Percentiles rank a stretch among this genome's conserved stretches.
phyloP scores from a whole-genome alignment of 1,284 basidiomycete genomes.

The Stereum hirsutum region DNA sequence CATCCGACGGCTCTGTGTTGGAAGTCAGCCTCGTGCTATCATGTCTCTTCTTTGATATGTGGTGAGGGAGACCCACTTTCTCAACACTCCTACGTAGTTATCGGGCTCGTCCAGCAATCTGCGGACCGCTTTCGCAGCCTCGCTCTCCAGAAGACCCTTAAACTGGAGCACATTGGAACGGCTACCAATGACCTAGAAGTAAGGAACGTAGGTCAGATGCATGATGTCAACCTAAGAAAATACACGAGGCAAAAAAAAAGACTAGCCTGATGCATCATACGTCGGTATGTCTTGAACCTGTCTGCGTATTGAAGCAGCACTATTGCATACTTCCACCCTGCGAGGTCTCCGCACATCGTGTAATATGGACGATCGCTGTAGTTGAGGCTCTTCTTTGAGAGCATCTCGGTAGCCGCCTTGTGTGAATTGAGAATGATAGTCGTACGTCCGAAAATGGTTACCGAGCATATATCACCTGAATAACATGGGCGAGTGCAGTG shows the following conservation, averaged over 20 bases:
- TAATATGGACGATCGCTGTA: slow-evolving; percentile 19
- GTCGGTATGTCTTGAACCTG: slow-evolving; percentile 13
- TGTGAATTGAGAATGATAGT: slow-evolving; percentile 19
- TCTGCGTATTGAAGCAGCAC: slow-evolving; percentile 14
- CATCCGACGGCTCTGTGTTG: slow-evolving; percentile 22
- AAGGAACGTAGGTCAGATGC: too few species aligned
- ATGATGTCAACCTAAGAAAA: too few species aligned
- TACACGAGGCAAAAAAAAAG: too few species aligned
- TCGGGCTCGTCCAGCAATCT: slow-evolving; percentile 13
- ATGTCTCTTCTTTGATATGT: background rate
- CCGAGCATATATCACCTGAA: slow-evolving; percentile 17
- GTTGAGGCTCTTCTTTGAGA: slow-evolving; percentile 17
- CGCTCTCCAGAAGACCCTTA: slow-evolving; percentile 15
- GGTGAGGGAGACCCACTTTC: slow-evolving; percentile 14
- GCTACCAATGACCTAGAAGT: slow-evolving; percentile 20
- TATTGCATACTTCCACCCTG: slow-evolving; percentile 14
- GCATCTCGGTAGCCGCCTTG: slow-evolving; percentile 13
- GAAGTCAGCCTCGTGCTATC: slow-evolving; percentile 2
- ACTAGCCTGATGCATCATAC: slow-evolving; percentile 15
- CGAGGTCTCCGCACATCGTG: slow-evolving; percentile 15
- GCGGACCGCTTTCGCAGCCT: slow-evolving; percentile 15
- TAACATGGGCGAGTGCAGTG: background rate
- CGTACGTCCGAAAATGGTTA: slow-evolving; percentile 16
- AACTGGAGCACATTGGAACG: slow-evolving; percentile 17
- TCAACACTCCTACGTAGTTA: slow-evolving; percentile 14